A percentile compares a stretch with the other conserved stretches of the same genome.
Conservation (phyloP, 23 red algal genomes). For the Gracilaria caudata region DNA sequence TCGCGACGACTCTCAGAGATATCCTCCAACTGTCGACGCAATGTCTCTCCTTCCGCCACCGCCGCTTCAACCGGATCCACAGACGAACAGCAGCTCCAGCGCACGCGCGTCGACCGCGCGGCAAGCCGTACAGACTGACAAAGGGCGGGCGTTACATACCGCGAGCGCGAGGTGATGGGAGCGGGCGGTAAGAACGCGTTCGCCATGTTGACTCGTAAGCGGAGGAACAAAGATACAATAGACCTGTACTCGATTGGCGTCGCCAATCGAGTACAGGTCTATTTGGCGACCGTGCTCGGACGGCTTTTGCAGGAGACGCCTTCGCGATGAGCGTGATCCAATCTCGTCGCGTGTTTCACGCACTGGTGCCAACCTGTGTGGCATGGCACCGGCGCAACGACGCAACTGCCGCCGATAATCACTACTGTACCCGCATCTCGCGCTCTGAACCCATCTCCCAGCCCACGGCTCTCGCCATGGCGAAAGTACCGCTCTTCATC, state of each 20-base stretch:
- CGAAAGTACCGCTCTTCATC: not conserved
- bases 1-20: slow-evolving; percentile 4
- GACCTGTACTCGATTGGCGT: too few relatives aligned
- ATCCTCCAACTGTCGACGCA: slow-evolving; percentile 35
- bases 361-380: not conserved
- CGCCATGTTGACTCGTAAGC: not conserved
- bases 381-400: slow-evolving; percentile 3
- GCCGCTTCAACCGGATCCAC: slow-evolving; percentile 19
- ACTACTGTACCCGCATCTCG: too few relatives aligned
- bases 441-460: too few relatives aligned
- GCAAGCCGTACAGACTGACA: not conserved
- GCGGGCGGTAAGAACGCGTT: not conserved
- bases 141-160: not conserved
- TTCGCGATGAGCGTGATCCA: not conserved
- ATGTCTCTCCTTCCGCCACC: slow-evolving; percentile 8
- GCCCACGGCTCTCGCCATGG: too few relatives aligned
- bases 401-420: too few relatives aligned
- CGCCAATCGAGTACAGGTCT: too few relatives aligned
- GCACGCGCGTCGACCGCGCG: slow-evolving; percentile 14
- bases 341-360: not conserved
- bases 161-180: not conserved
- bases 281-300: too few relatives aligned
- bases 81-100: not conserved
- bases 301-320: too few relatives aligned
- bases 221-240: not conserved